phyloP scores from a whole-genome alignment of 805 yeast species.

The Barnettozyma populi region DNA sequence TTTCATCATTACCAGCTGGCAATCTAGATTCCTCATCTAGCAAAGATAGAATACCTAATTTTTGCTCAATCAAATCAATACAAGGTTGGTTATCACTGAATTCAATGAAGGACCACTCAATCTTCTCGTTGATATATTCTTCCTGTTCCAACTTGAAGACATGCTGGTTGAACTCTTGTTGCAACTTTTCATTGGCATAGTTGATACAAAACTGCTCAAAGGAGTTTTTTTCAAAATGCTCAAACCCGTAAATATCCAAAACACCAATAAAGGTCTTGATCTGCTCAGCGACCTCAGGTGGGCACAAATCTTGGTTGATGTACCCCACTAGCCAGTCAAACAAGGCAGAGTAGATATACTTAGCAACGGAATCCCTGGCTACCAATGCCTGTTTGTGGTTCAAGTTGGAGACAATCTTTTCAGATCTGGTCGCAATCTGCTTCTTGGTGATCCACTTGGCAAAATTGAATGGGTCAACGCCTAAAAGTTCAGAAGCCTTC shows the following conservation, averaged over 20 bases:
- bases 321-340: constrained; percentile 93
- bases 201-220: constrained; percentile 97
- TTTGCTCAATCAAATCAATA: constrained; percentile 84
- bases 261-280: constrained; percentile 86
- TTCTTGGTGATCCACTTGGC: constrained; percentile 91
- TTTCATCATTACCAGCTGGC: constrained; percentile 89
- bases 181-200: constrained; percentile 94
- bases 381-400: constrained; percentile 80
- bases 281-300: constrained; percentile 56
- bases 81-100: constrained; percentile 97
- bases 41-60: constrained; percentile 79
- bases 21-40: constrained; percentile 93
- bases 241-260: constrained; percentile 95
- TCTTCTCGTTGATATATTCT: constrained; percentile 85
- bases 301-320: constrained; percentile 77
- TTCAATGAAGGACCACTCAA: constrained; percentile 95
- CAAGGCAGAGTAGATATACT: constrained; percentile 84
- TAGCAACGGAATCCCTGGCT: constrained; percentile 95
- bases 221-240: constrained; percentile 89
- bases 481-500: constrained; percentile 79
- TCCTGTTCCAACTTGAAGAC: constrained; percentile 96
- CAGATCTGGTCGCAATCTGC: constrained; percentile 88
- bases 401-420: constrained; percentile 81
- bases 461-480: constrained; percentile 65
- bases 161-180: constrained; percentile 96